Base-by-base conservation (phyloP, 257 asterid species). In the Voacanga thouarsii region DNA sequence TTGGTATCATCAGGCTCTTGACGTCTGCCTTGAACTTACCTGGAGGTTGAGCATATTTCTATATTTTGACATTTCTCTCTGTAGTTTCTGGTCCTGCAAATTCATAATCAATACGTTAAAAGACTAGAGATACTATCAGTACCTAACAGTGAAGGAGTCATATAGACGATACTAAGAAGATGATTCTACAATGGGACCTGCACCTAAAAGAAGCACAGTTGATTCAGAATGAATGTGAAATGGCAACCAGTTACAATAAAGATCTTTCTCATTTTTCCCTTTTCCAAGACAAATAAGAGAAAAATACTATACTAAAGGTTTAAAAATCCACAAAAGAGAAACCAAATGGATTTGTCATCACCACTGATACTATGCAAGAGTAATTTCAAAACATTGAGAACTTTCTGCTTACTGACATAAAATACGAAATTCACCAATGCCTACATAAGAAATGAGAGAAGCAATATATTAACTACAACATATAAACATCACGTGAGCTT, bases 1-100 rank as follows among this genome's bases (percentile, higher is more conserved):
- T 30, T 30, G 19, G 55, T 33, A 51, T 73, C 51, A 53, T 1
- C 30, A 57, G n/a, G 71, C 49, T 55, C 73, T 59, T 69, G 80
- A 49, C 12, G 30, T 65, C 72, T 64, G 72, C 57, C 68, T 60
- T 6, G 50, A 33, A 49, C 45, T 47, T 30, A 30, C 53, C 47
- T 30, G 6, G 64, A 75, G 37, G 24, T 71, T 14, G 72, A 78
- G 51, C 65, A 45, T 60, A 45, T 45, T 30, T 57, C 57, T 59
- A n/a, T 14, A 56, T 45, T 56, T 43, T 11, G 19, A 24, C 37
- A 6, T 21, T 11, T 61, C 43, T 51, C 23, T 61, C n/a, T 12
- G 78, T 8, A 63, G 21, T 19, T 28, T 47, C 33, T 49, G n/a
- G 16, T 50, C 78, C 82, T 79, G 74, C 82, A 79, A 61, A 71